Evolutionary conservation across 495 filamentous ascomycete species (phyloP), one percentile per base, ranked within the genome.

Genomic region (Jackrogersella multiformis): DNA sequence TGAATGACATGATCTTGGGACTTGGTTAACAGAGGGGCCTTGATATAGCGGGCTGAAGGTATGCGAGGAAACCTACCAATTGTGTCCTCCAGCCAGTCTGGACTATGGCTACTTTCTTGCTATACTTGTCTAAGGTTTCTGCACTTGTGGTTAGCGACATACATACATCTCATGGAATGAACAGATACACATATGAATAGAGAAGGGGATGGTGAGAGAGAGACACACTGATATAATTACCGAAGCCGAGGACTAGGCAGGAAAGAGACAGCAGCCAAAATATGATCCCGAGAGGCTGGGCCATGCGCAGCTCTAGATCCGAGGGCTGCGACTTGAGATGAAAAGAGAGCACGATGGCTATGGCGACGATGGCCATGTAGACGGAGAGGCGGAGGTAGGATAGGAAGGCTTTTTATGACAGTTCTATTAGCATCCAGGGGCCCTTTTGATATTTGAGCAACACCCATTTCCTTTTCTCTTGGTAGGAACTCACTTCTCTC

Each of bases 71-170:
- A 79, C 88, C 73, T 70, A 93, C 90, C 20, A 86, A 73, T 76
- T 97, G 93, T 34, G 95, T 97, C 79, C 93, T 96, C 89, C 91
- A 94, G 30, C 95, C 95, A 48, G 87, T 91, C 78, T 99, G 95
- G 34, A 98, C 95, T 57, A 99, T 82, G 0, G 95, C 95, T 23
- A 83, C 81, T 66, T 89, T 86, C 34, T 86, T 81, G 60, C 87
- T 88, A 75, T 96, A 99, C 73, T 91, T 89, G 59, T 85, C 89
- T n/a, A 98, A 89, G 1, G 93, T 94, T 67, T 86, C 80, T 82
- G 20, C 28, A 9, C 41, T 1, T 5, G 7, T 24, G 8, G 21
- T 68, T 53, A 64, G 54, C 15, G 16, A 34, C 24, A 26, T 5
- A 16, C 20, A 36, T 2, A 41, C 12, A 36, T 53, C 5, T 42